Conservation (phyloP, 169 alveolate genomes). For the Eimeria brunetti region DNA sequence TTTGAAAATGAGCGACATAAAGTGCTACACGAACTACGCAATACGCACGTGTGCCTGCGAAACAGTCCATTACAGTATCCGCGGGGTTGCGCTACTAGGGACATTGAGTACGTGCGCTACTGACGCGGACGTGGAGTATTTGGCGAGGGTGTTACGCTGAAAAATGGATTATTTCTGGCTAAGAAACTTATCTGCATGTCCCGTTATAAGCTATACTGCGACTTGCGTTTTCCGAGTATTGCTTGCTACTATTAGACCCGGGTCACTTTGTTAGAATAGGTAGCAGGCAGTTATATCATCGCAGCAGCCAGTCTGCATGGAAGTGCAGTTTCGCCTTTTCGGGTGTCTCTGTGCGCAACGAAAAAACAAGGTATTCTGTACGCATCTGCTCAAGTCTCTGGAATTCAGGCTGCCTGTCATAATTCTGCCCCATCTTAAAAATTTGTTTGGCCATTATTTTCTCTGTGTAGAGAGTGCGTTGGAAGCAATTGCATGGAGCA, state of each 20-base stretch:
- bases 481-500: too few species aligned
- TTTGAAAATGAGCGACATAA: not conserved
- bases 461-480: too few species aligned
- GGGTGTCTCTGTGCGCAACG: not conserved
- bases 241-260: not conserved
- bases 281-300: not conserved
- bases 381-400: too few species aligned
- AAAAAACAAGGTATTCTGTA: too few species aligned
- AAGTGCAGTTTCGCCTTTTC: not conserved
- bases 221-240: not conserved
- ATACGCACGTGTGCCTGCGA: not conserved
- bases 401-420: too few species aligned
- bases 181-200: not conserved
- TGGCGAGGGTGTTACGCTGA: not conserved
- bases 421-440: too few species aligned
- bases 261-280: not conserved
- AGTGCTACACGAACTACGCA: not conserved
- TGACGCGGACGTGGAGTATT: not conserved
- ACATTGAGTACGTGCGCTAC: not conserved
- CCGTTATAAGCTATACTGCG: not conserved
- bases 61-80: not conserved
- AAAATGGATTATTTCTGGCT: not conserved
- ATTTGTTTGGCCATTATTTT: too few species aligned
- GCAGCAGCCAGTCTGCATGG: not conserved
- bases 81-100: not conserved